Evolutionary conservation across 164 flowering plant species (phyloP).

Genomic region (Aristolochia fimbriata): DNA sequence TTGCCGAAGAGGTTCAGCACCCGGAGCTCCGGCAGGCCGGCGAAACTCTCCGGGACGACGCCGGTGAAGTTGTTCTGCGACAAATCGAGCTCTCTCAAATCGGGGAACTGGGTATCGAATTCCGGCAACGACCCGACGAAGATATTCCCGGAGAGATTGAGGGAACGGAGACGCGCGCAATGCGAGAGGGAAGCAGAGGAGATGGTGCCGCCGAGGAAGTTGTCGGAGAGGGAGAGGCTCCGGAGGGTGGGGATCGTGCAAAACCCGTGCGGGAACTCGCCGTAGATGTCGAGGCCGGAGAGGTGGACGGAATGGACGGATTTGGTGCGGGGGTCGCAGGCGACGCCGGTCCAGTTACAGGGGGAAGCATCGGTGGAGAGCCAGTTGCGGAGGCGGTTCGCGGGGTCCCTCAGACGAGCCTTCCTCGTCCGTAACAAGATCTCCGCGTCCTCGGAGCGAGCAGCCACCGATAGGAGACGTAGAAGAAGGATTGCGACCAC

Average conservation of each 20-base stretch:
- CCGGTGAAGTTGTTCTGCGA: constrained; percentile 51
- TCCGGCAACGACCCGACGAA: constrained; percentile 53
- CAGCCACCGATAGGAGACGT: too few relatives aligned
- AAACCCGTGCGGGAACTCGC: constrained; percentile 42
- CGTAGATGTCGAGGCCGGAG: constrained; percentile 22
- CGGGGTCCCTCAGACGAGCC: neutral
- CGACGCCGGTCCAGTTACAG: constrained; percentile 68
- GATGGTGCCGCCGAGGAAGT: constrained; percentile 27
- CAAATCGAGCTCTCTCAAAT: constrained; percentile 29
- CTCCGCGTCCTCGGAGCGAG: too few relatives aligned
- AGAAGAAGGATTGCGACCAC: too few relatives aligned
- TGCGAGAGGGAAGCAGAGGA: constrained; percentile 21
- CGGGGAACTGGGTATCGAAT: constrained; percentile 21
- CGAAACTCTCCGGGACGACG: constrained; percentile 43
- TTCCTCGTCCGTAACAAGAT: too few relatives aligned
- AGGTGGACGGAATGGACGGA: constrained; percentile 30
- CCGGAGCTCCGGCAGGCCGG: constrained; percentile 32
- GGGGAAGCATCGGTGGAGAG: constrained; percentile 9
- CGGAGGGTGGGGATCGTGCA: constrained; percentile 48
- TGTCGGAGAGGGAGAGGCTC: constrained; percentile 31
- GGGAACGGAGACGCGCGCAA: constrained; percentile 35
- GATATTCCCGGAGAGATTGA: constrained; percentile 25
- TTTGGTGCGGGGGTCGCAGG: constrained; percentile 21
- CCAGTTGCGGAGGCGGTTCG: constrained; percentile 12
- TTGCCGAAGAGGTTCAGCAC: constrained; percentile 26